phyloP scores from a whole-genome alignment of 2,329 filamentous ascomycete genomes.

The Alternaria infectoria region DNA sequence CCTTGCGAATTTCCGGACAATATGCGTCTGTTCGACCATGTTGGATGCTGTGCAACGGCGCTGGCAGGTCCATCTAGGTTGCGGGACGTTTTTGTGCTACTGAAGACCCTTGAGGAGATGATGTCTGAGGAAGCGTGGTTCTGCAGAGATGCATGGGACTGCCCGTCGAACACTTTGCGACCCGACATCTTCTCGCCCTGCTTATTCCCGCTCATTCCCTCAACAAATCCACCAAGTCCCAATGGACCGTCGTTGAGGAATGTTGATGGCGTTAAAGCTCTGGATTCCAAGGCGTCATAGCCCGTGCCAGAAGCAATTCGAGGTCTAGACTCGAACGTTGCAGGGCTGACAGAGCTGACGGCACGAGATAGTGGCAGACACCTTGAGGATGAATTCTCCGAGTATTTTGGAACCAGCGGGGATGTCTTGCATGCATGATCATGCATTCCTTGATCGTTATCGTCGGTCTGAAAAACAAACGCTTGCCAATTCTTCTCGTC shows the following conservation, averaged over 20 bases:
- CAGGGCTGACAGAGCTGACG: conserved; percentile 27
- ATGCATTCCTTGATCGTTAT: conserved; percentile 4
- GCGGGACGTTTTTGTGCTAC: conserved; percentile 26
- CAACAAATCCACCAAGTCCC: conserved; percentile 12
- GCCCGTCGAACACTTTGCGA: conserved; percentile 21
- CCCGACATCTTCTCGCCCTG: conserved; percentile 12
- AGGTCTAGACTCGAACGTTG: conserved; percentile 23
- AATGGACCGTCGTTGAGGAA: conserved; percentile 25
- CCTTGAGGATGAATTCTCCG: conserved; percentile 17
- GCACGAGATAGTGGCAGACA: conserved; percentile 23
- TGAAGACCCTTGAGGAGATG: conserved; percentile 10
- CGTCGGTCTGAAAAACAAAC: conserved; percentile 39
- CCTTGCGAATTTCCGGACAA: not conserved
- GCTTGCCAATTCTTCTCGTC: conserved; percentile 42
- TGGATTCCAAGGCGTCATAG: conserved; percentile 30
- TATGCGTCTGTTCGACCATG: conserved; percentile 14
- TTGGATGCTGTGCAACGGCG: conserved; percentile 6
- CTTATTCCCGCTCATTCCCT: conserved; percentile 10
- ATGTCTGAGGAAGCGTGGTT: conserved; percentile 32
- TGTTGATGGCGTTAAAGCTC: conserved; percentile 21
- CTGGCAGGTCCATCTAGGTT: conserved; percentile 15
- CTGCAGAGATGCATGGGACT: conserved; percentile 28
- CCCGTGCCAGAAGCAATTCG: conserved; percentile 24
- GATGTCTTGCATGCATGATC: conserved; percentile 1
- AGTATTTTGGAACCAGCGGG: conserved; percentile 2